Evolutionary conservation across 75 land plant genomes (phyloP).

Genomic region (Isoetes taiwanensis): DNA sequence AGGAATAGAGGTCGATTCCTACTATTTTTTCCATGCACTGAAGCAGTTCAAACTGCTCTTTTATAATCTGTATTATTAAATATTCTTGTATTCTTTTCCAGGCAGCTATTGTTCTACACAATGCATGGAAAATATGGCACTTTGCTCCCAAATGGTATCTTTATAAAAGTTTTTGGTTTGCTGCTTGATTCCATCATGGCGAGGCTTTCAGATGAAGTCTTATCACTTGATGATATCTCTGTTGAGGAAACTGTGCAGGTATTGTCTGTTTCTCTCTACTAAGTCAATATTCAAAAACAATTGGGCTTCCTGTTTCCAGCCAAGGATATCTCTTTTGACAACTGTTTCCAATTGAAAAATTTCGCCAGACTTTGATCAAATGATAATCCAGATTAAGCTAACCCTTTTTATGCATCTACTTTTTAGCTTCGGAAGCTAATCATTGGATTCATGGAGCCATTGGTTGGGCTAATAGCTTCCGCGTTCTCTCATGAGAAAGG

Average conservation of each 20-base stretch:
- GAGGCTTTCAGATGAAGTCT: conserved; percentile 33
- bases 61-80: neutral
- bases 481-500: neutral
- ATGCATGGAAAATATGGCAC: conserved; percentile 75
- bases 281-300: neutral
- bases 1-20: no score
- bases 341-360: neutral
- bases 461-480: neutral
- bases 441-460: neutral
- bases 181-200: conserved; percentile 52
- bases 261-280: neutral
- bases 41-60: no score
- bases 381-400: no score
- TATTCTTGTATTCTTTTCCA: conserved; percentile 16
- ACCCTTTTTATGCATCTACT: neutral
- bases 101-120: conserved; percentile 59
- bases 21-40: no score
- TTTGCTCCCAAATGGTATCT: conserved; percentile 33
- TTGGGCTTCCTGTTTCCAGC: neutral
- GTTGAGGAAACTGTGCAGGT: conserved; percentile 93
- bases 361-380: no score
- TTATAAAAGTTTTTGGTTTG: conserved; percentile 36
- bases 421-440: neutral
- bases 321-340: neutral
- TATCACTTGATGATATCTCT: conserved; percentile 81